These are phyloP conservation scores for Lomentospora prolificans DNA, from an alignment of 2,329 filamentous ascomycete genomes.

Conservation along the genomic window DNA sequence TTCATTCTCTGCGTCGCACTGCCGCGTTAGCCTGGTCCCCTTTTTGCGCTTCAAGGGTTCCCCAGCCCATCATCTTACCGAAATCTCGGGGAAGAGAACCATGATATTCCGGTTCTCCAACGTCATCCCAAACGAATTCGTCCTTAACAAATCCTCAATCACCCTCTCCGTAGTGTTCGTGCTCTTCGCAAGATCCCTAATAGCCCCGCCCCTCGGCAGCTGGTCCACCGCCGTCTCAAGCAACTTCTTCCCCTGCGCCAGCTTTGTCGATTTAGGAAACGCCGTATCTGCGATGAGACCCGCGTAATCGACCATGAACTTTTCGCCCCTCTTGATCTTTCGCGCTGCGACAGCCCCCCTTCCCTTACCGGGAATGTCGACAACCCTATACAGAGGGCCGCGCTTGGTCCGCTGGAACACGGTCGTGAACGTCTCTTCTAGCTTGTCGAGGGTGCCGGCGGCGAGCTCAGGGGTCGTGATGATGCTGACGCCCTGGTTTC, in stretches of 20 bases:
- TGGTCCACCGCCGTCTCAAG: slow-evolving; percentile 19
- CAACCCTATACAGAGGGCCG: slow-evolving; percentile 17
- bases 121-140: slow-evolving; percentile 22
- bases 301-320: slow-evolving; percentile 25
- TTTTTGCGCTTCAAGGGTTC: too few relatives aligned
- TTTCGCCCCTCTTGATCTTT: slow-evolving; percentile 21
- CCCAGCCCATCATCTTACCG: slow-evolving; percentile 13
- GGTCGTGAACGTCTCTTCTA: slow-evolving; percentile 12
- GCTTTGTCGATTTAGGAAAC: slow-evolving; percentile 20
- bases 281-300: slow-evolving; percentile 20
- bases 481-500: slow-evolving; percentile 21
- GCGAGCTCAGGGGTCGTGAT: slow-evolving; percentile 24
- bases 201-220: slow-evolving; percentile 17
- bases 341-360: slow-evolving; percentile 24
- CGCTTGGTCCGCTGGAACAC: slow-evolving; percentile 3
- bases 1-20: slow-evolving; percentile 13
- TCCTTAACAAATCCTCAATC: slow-evolving; percentile 25
- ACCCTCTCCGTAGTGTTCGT: slow-evolving; percentile 14
- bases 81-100: slow-evolving; percentile 17
- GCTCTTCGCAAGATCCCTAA: slow-evolving; percentile 19
- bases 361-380: slow-evolving; percentile 21
- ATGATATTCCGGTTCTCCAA: slow-evolving; percentile 13
- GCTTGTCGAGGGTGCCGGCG: slow-evolving; percentile 17
- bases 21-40: too few relatives aligned
- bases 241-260: slow-evolving; percentile 19